These are phyloP conservation scores for Xylaria grammica DNA, from an alignment of 495 filamentous ascomycete genomes.

Conservation along the genomic window DNA sequence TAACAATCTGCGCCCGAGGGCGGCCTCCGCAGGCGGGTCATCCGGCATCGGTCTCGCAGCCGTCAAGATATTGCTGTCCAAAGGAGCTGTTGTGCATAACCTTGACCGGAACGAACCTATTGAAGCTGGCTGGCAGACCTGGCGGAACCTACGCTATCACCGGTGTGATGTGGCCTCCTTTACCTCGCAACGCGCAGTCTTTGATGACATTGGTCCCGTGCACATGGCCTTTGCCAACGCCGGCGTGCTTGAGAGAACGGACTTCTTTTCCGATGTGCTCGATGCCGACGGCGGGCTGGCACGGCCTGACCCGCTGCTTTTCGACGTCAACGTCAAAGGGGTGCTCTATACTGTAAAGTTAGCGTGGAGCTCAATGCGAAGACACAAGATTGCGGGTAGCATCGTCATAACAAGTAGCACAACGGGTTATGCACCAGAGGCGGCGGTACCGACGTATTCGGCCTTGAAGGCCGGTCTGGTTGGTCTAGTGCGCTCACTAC, in stretches of 20 bases:
- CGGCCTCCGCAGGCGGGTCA: not conserved
- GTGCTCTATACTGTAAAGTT: not conserved
- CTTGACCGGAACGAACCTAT: conserved; percentile 29
- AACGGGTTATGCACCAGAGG: not conserved
- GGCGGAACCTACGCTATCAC: conserved; percentile 10
- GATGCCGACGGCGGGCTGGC: not conserved
- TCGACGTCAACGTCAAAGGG: not conserved
- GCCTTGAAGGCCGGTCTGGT: not conserved
- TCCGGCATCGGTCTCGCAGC: conserved; percentile 29
- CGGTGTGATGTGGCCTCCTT: conserved; percentile 28
- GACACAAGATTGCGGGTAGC: not conserved
- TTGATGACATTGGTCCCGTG: not conserved
- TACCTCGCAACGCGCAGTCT: conserved; percentile 22
- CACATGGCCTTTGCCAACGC: conserved; percentile 7
- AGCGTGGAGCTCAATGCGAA: conserved; percentile 1
- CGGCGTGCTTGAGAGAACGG: not conserved
- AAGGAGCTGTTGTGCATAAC: conserved; percentile 28
- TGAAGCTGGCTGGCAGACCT: conserved; percentile 3
- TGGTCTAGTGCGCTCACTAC: not conserved
- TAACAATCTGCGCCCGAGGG: not conserved
- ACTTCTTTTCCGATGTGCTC: not conserved
- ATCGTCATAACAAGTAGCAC: not conserved
- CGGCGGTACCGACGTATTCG: not conserved
- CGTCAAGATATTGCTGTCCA: conserved; percentile 28
- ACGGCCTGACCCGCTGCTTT: not conserved